Percentiles rank a stretch among this genome's conserved stretches.
Evolutionary conservation across 2,329 filamentous ascomycete species (phyloP).

Genomic region (Fusarium pseudonygamai): DNA sequence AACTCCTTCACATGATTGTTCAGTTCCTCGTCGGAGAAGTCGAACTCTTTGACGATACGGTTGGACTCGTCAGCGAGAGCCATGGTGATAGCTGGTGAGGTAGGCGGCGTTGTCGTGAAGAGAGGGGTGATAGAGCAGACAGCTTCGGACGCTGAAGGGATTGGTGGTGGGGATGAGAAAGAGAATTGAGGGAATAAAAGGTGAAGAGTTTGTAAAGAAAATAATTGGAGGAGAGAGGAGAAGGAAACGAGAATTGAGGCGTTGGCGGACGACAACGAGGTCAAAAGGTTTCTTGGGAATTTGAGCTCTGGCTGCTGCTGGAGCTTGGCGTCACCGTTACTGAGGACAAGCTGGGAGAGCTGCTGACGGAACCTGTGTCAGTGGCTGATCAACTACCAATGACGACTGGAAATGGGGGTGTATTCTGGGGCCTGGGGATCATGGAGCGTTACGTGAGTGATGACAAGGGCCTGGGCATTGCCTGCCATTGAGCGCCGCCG

Average conservation of each 20-base stretch:
- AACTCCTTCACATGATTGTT: constrained; percentile 87
- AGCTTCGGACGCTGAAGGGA: constrained; percentile 51
- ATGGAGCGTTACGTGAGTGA: constrained; percentile 30
- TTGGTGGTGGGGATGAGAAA: constrained; percentile 41
- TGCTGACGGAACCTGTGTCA: constrained; percentile 48
- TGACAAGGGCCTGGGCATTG: constrained; percentile 6
- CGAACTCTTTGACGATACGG: constrained; percentile 85
- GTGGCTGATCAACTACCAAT: constrained; percentile 43
- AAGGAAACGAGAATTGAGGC: constrained; percentile 32
- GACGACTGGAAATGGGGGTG: constrained; percentile 18
- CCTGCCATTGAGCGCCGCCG: constrained; percentile 23
- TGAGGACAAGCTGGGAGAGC: constrained; percentile 63
- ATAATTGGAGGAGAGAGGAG: constrained; percentile 42
- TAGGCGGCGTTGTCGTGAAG: constrained; percentile 63
- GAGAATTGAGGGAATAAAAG: constrained; percentile 26
- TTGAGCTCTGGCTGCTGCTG: constrained; percentile 42
- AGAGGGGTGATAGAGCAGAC: constrained; percentile 65
- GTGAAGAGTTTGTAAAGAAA: constrained; percentile 19
- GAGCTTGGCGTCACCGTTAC: constrained; percentile 56
- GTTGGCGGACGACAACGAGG: constrained; percentile 39
- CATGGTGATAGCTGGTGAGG: constrained; percentile 68
- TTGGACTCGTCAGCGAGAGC: constrained; percentile 75
- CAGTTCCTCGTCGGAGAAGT: constrained; percentile 80
- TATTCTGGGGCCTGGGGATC: constrained; percentile 25
- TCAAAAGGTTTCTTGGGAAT: constrained; percentile 41